Evolutionary conservation across 202 grass and related monocot genomes (phyloP), one percentile per base, ranked within the genome.

Genomic region (Cymbopogon flexuosus): DNA sequence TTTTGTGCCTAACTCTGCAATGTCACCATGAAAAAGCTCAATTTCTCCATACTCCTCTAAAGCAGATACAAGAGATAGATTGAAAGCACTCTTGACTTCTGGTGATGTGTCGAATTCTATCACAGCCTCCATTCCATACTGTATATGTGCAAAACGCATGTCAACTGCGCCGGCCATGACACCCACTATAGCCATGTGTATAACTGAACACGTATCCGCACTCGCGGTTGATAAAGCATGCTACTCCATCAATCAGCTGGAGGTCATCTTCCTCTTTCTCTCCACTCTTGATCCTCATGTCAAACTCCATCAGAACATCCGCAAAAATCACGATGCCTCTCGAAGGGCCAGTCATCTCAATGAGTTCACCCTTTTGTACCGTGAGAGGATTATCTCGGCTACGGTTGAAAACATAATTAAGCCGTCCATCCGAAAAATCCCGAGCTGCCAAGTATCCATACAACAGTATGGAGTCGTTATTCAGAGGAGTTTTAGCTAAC

Each of bases 401-500:
- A 35, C 30, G 30, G 16, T 64, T 35, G 30, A 64, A 34, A 64
- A 64, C 0, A 64, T 64, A 64, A 34, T 76, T 76, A 43, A 62
- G 73, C 36, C 41, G 23, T 15, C 7, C 37, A 19, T 76, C n/a
- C 14, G 9, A 6, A 57, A 58, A 18, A 61, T 75, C 54, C 35
- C 21, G 34, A 2, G 21, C 54, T 24, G 73, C 73, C 57, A 75
- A 27, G 54, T 75, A 75, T 16, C 45, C 62, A 67, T 79, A 79
- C 24, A 79, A 9, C 46, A 30, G 21, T 69, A 58, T 8, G 18
- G 8, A 12, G 21, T 21, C 14, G 57, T 2, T 27, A 2, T 27
- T 27, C 27, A 27, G 1, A 27, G 27, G 27, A 27, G 27, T 27
- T 27, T 27, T 27, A 1, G 27, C 27, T 2, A 27, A 27, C 27